Evolutionary conservation across 2,329 filamentous ascomycete species (phyloP).

Genomic region (Claviceps arundinis): DNA sequence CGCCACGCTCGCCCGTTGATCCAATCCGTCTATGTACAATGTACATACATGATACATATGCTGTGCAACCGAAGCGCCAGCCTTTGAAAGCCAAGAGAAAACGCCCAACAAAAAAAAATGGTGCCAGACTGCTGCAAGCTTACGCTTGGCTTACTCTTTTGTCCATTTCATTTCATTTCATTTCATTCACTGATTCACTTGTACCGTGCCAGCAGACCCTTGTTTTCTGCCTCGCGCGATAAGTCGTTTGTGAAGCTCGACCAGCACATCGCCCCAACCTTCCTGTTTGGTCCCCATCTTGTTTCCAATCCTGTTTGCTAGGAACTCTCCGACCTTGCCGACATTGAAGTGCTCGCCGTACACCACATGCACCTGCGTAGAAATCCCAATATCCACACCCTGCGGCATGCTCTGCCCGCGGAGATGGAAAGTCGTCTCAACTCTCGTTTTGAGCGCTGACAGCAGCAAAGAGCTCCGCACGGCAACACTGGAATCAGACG

Average conservation of each 20-base stretch:
- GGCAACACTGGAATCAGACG: slow-evolving; percentile 50
- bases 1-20: background rate
- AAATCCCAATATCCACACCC: slow-evolving; percentile 41
- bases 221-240: slow-evolving; percentile 42
- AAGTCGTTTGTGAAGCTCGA: slow-evolving; percentile 41
- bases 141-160: no score
- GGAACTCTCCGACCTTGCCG: slow-evolving; percentile 60
- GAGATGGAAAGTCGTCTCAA: slow-evolving; percentile 49
- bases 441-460: slow-evolving; percentile 51
- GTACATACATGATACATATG: background rate
- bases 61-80: slow-evolving; percentile 4
- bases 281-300: slow-evolving; percentile 21
- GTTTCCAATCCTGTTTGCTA: slow-evolving; percentile 40
- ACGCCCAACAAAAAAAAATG: background rate
- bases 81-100: background rate
- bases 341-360: slow-evolving; percentile 72
- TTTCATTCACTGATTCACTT: slow-evolving; percentile 2
- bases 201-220: slow-evolving; percentile 4
- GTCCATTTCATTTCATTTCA: slow-evolving; percentile 6
- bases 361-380: slow-evolving; percentile 45
- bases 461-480: slow-evolving; percentile 52
- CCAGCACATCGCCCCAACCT: slow-evolving; percentile 41
- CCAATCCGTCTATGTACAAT: background rate
- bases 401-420: slow-evolving; percentile 29
- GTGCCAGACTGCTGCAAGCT: no score